Percentiles rank a stretch among this genome's conserved stretches.
Evolutionary conservation across 805 yeast species (phyloP).

Genomic region (Ogataea philodendri): DNA sequence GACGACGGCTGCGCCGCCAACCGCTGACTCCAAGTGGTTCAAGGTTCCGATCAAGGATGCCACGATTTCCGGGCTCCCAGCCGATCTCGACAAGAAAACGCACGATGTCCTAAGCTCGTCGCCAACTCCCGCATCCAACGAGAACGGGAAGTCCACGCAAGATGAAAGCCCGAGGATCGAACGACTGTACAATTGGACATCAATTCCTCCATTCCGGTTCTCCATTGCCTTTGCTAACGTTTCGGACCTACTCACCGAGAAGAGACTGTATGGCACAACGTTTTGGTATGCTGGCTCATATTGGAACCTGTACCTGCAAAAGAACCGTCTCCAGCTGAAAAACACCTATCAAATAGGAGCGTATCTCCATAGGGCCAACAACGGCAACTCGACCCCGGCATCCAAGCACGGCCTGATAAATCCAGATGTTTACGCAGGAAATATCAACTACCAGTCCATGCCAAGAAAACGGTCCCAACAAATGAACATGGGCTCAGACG

Average conservation of each 20-base stretch:
- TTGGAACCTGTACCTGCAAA: constrained; percentile 57
- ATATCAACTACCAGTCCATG: constrained; percentile 25
- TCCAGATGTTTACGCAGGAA: constrained; percentile 36
- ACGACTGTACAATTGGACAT: constrained; percentile 37
- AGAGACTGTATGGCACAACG: constrained; percentile 49
- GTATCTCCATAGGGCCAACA: constrained; percentile 50
- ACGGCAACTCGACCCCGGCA: constrained; percentile 33
- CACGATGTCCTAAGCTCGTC: constrained; percentile 24
- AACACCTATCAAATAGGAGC: constrained; percentile 53
- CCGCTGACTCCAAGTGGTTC: constrained; percentile 36
- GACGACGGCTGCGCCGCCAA: constrained; percentile 31
- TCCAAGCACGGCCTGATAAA: constrained; percentile 41
- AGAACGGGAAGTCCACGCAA: constrained; percentile 30
- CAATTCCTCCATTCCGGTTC: constrained; percentile 53
- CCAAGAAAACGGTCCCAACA: constrained; percentile 22
- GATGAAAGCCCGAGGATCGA: constrained; percentile 19
- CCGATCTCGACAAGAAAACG: constrained; percentile 32
- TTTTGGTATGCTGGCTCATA: constrained; percentile 62
- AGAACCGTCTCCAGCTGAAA: constrained; percentile 38
- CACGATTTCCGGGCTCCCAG: constrained; percentile 45
- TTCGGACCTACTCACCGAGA: constrained; percentile 42
- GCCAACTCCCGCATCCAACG: constrained; percentile 11
- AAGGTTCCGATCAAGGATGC: constrained; percentile 46
- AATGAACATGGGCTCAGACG: constrained; percentile 4
- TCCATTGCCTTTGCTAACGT: constrained; percentile 51